phyloP scores from a whole-genome alignment of 1,284 basidiomycete species.

The Rhodotorula sp. region DNA sequence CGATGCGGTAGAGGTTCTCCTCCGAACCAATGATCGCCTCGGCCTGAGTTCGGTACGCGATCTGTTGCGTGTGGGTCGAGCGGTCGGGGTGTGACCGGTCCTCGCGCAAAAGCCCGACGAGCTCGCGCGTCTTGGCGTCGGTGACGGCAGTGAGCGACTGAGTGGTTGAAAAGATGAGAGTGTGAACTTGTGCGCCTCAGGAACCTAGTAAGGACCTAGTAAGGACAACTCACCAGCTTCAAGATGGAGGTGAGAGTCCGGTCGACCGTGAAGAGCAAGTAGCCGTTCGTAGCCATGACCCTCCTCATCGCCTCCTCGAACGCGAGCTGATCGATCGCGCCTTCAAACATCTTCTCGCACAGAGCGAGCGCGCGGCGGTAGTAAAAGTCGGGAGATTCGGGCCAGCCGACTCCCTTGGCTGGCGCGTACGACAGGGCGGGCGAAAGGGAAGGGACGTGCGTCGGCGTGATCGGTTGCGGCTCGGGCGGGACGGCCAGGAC shows the following conservation, averaged over 20 bases:
- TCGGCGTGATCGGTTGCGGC: conserved; percentile 52
- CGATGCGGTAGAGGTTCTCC: conserved; percentile 46
- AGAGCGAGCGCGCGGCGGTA: conserved; percentile 86
- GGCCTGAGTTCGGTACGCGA: conserved; percentile 41
- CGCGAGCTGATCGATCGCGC: conserved; percentile 79
- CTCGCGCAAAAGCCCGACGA: conserved; percentile 35
- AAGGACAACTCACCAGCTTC: conserved; percentile 30
- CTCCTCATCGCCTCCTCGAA: conserved; percentile 95
- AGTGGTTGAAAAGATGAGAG: background rate
- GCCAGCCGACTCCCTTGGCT: conserved; percentile 35
- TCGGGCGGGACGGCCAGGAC: conserved; percentile 37
- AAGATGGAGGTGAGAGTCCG: conserved; percentile 46
- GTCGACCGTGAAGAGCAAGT: conserved; percentile 53
- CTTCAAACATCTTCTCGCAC: conserved; percentile 91
- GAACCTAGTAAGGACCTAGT: too few species aligned
- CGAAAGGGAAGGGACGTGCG: conserved; percentile 37
- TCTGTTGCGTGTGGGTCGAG: conserved; percentile 38
- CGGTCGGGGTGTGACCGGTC: conserved; percentile 45
- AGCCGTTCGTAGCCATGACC: conserved; percentile 92
- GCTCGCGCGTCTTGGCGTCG: conserved; percentile 39
- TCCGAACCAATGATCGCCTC: conserved; percentile 43
- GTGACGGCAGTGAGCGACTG: conserved; percentile 35
- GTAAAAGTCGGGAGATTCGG: conserved; percentile 59
- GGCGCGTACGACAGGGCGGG: conserved; percentile 57
- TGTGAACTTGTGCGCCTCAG: background rate